Percentiles rank a stretch among this genome's conserved stretches.
Conservation (phyloP, 768 basidiomycete genomes). For the Rhizopogon sp. region DNA sequence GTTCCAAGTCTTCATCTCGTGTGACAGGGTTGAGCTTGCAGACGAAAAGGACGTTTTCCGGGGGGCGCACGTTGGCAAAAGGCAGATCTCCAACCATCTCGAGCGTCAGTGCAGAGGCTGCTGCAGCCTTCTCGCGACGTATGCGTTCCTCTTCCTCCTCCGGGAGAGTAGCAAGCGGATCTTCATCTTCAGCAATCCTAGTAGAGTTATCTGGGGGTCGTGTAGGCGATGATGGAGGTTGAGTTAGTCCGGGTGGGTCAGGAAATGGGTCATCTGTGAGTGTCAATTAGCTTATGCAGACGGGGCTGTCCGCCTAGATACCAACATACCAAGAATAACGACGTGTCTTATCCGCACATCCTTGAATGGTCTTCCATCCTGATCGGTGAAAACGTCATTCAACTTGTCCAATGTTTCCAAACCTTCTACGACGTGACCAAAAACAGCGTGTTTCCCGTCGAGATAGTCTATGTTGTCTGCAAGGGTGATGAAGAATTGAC, state of each 20-base stretch:
- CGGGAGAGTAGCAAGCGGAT: slow-evolving; percentile 73
- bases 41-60: slow-evolving; percentile 97
- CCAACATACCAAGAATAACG: slow-evolving; percentile 76
- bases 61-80: slow-evolving; percentile 95
- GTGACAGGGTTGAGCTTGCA: slow-evolving; percentile 98
- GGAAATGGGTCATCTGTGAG: slow-evolving; percentile 87
- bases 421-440: slow-evolving; percentile 95
- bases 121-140: slow-evolving; percentile 83
- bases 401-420: slow-evolving; percentile 87
- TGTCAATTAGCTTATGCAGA: neutral
- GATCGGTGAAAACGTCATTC: slow-evolving; percentile 88
- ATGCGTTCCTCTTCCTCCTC: slow-evolving; percentile 82
- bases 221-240: slow-evolving; percentile 73
- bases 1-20: slow-evolving; percentile 90
- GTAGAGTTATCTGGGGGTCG: slow-evolving; percentile 81
- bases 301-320: neutral
- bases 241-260: slow-evolving; percentile 72
- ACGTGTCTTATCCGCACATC: slow-evolving; percentile 94
- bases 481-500: slow-evolving; percentile 96
- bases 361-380: slow-evolving; percentile 86
- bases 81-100: slow-evolving; percentile 99
- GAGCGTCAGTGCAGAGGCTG: slow-evolving; percentile 89
- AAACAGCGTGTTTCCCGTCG: slow-evolving; percentile 91
- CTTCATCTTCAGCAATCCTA: slow-evolving; percentile 94
- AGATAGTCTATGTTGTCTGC: slow-evolving; percentile 90